Evolutionary conservation across 495 filamentous ascomycete genomes (phyloP).

Genomic region (Podospora conica): DNA sequence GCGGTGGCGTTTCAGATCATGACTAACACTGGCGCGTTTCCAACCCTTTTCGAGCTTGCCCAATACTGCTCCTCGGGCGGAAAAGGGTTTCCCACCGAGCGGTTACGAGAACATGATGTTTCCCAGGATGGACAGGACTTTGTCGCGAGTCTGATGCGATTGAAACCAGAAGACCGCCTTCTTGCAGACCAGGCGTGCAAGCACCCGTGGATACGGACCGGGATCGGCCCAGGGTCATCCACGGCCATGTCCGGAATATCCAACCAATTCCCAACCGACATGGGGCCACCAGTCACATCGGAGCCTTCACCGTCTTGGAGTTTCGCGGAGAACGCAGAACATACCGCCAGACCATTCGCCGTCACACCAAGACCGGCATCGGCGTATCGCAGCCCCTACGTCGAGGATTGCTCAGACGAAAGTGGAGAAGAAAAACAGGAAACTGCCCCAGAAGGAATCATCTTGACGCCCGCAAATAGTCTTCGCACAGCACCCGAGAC

Average conservation of each 20-base stretch:
- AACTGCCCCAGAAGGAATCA: not conserved
- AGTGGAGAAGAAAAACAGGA: not conserved
- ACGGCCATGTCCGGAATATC: not conserved
- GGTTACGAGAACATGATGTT: not conserved
- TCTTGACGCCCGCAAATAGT: not conserved
- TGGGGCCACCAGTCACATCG: not conserved
- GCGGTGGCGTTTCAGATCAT: slow-evolving; percentile 13
- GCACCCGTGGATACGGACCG: slow-evolving; percentile 3
- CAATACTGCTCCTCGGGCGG: slow-evolving; percentile 6
- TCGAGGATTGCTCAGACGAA: slow-evolving; percentile 1
- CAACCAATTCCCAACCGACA: too few species aligned
- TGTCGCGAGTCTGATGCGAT: slow-evolving; percentile 8
- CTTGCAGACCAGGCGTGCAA: not conserved
- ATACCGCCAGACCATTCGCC: not conserved
- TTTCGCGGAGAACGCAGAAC: not conserved
- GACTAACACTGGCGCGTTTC: slow-evolving; percentile 6
- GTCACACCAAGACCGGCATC: not conserved
- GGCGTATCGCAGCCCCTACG: slow-evolving; percentile 3
- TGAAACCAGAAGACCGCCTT: slow-evolving; percentile 2
- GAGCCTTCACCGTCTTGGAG: slow-evolving; percentile 1
- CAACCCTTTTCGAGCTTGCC: slow-evolving; percentile 4
- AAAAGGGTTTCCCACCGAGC: not conserved
- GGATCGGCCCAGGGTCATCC: not conserved
- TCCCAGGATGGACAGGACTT: slow-evolving; percentile 5
- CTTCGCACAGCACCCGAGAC: not conserved